Evolutionary conservation across 2,329 filamentous ascomycete genomes (phyloP).

Genomic region (Ophiostoma himal-ulmi): DNA sequence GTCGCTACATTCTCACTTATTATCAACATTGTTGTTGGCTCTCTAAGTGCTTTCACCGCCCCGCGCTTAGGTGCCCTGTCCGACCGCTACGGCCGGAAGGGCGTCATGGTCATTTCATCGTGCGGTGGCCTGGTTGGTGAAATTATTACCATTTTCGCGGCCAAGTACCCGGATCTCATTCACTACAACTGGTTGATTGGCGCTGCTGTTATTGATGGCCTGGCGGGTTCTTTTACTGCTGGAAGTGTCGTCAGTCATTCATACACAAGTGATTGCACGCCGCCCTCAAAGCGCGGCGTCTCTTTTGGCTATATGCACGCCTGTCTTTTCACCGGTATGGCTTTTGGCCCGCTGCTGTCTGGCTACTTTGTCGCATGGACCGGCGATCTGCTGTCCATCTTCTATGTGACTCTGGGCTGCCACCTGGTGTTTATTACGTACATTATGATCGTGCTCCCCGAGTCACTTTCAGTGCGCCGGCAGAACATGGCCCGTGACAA

Average conservation of each 20-base stretch:
- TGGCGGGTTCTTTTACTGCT: slow-evolving; percentile 83
- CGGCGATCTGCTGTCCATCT: slow-evolving; percentile 70
- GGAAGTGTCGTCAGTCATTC: slow-evolving; percentile 71
- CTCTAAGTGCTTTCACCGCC: slow-evolving; percentile 71
- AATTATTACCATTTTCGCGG: slow-evolving; percentile 70
- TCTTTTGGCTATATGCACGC: slow-evolving; percentile 87
- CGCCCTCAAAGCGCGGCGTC: slow-evolving; percentile 71
- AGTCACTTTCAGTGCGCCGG: slow-evolving; percentile 71
- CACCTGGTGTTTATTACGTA: slow-evolving; percentile 70
- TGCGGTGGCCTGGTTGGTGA: slow-evolving; percentile 70
- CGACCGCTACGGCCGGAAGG: slow-evolving; percentile 76
- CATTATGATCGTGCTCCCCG: slow-evolving; percentile 67
- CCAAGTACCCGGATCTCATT: slow-evolving; percentile 64
- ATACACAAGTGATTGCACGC: slow-evolving; percentile 83
- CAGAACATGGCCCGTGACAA: slow-evolving; percentile 67
- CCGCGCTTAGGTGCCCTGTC: slow-evolving; percentile 81
- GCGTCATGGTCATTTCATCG: slow-evolving; percentile 66
- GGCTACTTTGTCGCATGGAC: slow-evolving; percentile 74
- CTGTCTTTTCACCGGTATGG: slow-evolving; percentile 82
- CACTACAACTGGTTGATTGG: slow-evolving; percentile 74
- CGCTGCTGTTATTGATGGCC: slow-evolving; percentile 71
- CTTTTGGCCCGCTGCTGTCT: slow-evolving; percentile 74
- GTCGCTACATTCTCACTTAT: slow-evolving; percentile 75
- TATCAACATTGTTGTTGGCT: slow-evolving; percentile 66
- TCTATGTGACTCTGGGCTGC: slow-evolving; percentile 71